phyloP scores from a whole-genome alignment of 768 basidiomycete species.

The Clavaria fumosa region DNA sequence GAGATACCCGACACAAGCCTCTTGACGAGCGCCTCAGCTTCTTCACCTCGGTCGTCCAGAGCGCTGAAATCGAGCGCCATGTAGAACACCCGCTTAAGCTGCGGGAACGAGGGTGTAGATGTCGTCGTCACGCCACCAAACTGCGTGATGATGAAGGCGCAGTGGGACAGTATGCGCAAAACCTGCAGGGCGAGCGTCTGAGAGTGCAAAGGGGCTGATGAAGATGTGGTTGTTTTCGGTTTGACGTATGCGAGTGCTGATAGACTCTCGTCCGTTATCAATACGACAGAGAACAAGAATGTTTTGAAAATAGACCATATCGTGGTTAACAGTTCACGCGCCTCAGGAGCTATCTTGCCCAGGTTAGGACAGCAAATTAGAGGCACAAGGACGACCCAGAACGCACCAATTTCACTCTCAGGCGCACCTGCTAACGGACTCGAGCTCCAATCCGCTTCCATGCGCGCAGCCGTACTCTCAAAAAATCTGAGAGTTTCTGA shows the following conservation, averaged over 20 bases:
- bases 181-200: slow-evolving; percentile 36
- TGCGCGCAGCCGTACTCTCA: slow-evolving; percentile 22
- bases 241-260: slow-evolving; percentile 36
- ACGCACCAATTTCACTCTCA: slow-evolving; percentile 21
- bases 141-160: slow-evolving; percentile 65
- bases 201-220: slow-evolving; percentile 17
- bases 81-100: slow-evolving; percentile 64
- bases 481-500: slow-evolving; percentile 19
- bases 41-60: too few species aligned
- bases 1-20: too few species aligned
- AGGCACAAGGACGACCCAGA: slow-evolving; percentile 3
- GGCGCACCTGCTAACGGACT: slow-evolving; percentile 22
- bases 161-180: slow-evolving; percentile 43
- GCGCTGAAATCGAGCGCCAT: slow-evolving; percentile 63
- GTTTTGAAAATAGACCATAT: slow-evolving; percentile 64
- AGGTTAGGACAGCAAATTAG: not conserved
- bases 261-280: slow-evolving; percentile 51
- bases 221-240: slow-evolving; percentile 8
- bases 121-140: slow-evolving; percentile 60
- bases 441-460: slow-evolving; percentile 35
- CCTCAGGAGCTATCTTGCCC: slow-evolving; percentile 24
- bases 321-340: slow-evolving; percentile 28
- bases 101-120: slow-evolving; percentile 33
- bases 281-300: slow-evolving; percentile 54
- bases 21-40: too few species aligned